Evolutionary conservation across 2,329 filamentous ascomycete species (phyloP), one percentile per base, ranked within the genome.

Genomic region (Colletotrichum lentis): DNA sequence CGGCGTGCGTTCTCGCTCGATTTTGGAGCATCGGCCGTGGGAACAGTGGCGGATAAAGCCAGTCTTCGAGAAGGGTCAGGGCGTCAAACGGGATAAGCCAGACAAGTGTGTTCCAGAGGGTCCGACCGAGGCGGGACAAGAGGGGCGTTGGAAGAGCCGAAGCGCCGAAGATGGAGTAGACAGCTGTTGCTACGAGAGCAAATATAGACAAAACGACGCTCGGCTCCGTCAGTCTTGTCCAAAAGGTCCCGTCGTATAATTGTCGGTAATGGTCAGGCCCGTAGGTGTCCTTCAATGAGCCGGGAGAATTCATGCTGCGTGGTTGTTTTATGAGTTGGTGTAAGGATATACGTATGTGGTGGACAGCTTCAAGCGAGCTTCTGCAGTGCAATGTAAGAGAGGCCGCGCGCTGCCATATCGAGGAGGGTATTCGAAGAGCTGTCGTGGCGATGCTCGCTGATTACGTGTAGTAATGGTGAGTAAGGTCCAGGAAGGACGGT

Each of bases 81-180:
- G 91, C 73, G 31, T 80, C 78, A 18, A 83, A 80, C 1, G 91
- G 91, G 16, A 84, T 83, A 39, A 86, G 57, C 70, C 82, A 82
- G 62, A 92, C 84, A 37, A 90, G 69, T 31, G 77, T 76, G 77
- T 91, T 86, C 89, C 90, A 92, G 44, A 88, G 74, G 60, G 88
- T 75, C 72, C 84, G 80, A 65, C 72, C 73, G 16, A 77, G 49
- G 22, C 76, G 69, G 54, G 70, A 72, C 49, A 76, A 53, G 5
- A 73, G 70, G 14, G 72, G 73, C 47, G 75, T 73, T 8, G 79
- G 63, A 5, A 77, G 73, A 20, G 74, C 69, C 14, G 79, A 74
- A 14, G 77, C 74, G 70, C 75, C 76, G 74, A 78, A 76, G 35
- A 75, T 60, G 59, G 77, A 78, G 74, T 78, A 75, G n/a, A 76